Conservation (phyloP, 2,329 filamentous ascomycete species). For the Calonectria pseudoturangicola region DNA sequence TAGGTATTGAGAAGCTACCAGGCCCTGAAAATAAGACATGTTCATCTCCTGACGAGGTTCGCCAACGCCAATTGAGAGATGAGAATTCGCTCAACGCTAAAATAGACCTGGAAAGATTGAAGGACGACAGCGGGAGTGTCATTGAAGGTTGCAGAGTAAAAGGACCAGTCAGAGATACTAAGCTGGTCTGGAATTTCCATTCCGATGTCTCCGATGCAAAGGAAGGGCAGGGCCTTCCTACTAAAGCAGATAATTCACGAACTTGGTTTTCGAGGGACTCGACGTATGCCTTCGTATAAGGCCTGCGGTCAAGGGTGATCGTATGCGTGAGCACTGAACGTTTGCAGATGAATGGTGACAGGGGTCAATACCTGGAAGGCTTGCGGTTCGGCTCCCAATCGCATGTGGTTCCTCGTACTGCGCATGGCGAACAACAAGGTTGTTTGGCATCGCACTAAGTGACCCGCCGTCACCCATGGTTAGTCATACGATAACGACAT, state of each 20-base stretch:
- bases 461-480: not conserved
- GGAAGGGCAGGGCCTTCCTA: not conserved
- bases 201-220: not conserved
- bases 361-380: not conserved
- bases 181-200: too few species aligned
- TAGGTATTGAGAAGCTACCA: not conserved
- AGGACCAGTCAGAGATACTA: too few species aligned
- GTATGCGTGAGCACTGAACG: too few species aligned
- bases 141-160: too few species aligned
- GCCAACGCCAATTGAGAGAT: not conserved
- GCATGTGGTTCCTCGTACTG: not conserved
- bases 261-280: not conserved
- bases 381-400: not conserved
- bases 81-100: not conserved
- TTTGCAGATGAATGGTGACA: not conserved
- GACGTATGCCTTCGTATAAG: not conserved
- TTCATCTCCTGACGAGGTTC: not conserved
- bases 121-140: too few species aligned
- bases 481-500: not conserved
- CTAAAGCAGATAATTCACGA: not conserved
- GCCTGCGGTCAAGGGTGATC: not conserved
- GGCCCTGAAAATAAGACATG: not conserved
- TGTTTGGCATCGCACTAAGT: not conserved
- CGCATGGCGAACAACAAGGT: not conserved
- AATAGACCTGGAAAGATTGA: not conserved